phyloP scores from a whole-genome alignment of 1,139 yeast genomes.

The Candida mesenterica region DNA sequence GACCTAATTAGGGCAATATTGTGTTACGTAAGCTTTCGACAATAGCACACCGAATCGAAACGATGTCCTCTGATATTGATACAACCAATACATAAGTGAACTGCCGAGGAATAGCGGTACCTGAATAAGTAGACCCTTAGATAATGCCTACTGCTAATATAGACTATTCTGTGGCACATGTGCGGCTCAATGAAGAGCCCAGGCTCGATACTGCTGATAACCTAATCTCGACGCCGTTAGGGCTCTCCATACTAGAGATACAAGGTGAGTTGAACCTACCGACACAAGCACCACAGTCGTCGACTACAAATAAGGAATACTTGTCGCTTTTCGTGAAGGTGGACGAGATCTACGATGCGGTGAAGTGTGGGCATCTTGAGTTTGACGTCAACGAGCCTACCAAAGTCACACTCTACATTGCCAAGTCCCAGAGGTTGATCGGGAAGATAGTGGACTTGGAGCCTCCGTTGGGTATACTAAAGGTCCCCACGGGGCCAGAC shows the following conservation, averaged over 20 bases:
- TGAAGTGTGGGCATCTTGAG: slow-evolving; percentile 57
- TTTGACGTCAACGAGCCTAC: slow-evolving; percentile 43
- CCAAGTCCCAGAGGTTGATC: slow-evolving; percentile 63
- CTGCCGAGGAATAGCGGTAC: no score
- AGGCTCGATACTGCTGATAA: slow-evolving; percentile 12
- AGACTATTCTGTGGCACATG: slow-evolving; percentile 27
- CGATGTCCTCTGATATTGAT: no score
- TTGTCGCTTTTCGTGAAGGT: slow-evolving; percentile 30
- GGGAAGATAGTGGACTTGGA: slow-evolving; percentile 57
- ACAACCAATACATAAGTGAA: no score
- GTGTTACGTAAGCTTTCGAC: no score
- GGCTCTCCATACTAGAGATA: slow-evolving; percentile 61
- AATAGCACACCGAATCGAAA: no score
- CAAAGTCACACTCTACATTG: slow-evolving; percentile 57
- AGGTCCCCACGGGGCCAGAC: slow-evolving; percentile 31
- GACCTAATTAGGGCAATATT: no score
- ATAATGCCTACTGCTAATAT: slow-evolving; percentile 26
- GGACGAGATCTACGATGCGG: slow-evolving; percentile 44
- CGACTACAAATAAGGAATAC: slow-evolving; percentile 21
- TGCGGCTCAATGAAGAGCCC: neutral
- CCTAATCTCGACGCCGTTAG: slow-evolving; percentile 51
- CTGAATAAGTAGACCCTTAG: no score
- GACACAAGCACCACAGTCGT: slow-evolving; percentile 26
- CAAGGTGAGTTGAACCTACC: slow-evolving; percentile 71
- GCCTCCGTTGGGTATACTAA: slow-evolving; percentile 61